These are phyloP conservation scores for Yarrowia keelungensis DNA, from an alignment of 805 yeast genomes.

Conservation along the genomic window DNA sequence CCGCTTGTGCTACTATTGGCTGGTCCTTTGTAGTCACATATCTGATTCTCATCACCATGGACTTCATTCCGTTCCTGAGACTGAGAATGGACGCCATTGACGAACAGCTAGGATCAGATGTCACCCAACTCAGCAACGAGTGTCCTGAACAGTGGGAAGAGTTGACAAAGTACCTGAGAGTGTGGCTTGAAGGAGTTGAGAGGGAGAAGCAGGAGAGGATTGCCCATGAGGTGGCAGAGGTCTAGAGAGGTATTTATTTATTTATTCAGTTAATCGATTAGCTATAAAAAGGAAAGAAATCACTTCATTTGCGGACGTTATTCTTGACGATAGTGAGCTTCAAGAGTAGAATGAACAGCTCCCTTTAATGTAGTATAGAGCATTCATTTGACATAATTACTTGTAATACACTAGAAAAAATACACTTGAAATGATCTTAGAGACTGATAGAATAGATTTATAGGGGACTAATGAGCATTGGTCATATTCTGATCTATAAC, in stretches of 20 bases:
- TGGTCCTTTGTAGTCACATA: conserved; percentile 85
- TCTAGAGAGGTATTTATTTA: conserved; percentile 6
- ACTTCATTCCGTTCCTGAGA: conserved; percentile 81
- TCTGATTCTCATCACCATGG: conserved; percentile 70
- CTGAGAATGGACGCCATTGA: conserved; percentile 88
- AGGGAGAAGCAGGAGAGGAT: background rate
- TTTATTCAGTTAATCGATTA: background rate
- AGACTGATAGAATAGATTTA: no score
- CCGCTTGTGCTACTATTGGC: conserved; percentile 70
- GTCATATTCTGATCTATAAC: no score
- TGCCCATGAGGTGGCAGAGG: background rate
- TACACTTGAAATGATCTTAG: no score
- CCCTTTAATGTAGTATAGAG: no score
- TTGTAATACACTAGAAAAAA: no score
- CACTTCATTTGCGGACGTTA: no score
- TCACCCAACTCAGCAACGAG: conserved; percentile 88
- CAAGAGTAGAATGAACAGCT: no score
- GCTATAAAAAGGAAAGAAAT: no score
- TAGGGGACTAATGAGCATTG: no score
- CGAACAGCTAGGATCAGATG: conserved; percentile 87
- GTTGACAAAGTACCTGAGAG: background rate
- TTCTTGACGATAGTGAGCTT: no score
- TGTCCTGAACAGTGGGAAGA: conserved; percentile 54
- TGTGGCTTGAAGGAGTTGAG: background rate
- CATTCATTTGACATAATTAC: no score